These are phyloP conservation scores for Entonaema liquescens DNA, from an alignment of 495 filamentous ascomycete species.

Conservation along the genomic window DNA sequence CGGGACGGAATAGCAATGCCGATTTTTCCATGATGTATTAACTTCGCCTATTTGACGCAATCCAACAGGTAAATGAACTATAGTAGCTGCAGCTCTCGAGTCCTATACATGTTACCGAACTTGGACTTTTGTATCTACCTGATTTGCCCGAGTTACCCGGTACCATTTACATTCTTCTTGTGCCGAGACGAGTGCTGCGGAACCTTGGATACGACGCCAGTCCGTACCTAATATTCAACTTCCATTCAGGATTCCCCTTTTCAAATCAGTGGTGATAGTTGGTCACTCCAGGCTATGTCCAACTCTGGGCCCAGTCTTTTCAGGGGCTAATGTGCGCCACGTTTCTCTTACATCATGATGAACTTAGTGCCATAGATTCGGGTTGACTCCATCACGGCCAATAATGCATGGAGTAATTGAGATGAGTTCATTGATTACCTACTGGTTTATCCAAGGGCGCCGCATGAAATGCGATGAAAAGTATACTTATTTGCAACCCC, in stretches of 20 bases:
- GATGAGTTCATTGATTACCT: constrained; percentile 8
- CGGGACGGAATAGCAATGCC: too few relatives aligned
- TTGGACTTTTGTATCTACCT: too few relatives aligned
- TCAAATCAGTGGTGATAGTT: too few relatives aligned
- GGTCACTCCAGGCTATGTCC: too few relatives aligned
- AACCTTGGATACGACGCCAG: background rate
- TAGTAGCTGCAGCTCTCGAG: too few relatives aligned
- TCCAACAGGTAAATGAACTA: too few relatives aligned
- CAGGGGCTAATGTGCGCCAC: background rate
- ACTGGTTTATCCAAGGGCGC: background rate
- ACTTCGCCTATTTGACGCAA: too few relatives aligned
- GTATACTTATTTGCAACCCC: background rate
- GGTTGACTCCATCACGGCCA: background rate
- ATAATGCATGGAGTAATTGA: background rate
- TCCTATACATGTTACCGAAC: too few relatives aligned
- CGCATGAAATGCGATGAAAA: background rate
- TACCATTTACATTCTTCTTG: background rate
- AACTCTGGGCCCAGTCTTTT: background rate
- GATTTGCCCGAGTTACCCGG: background rate
- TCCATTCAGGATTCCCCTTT: too few relatives aligned
- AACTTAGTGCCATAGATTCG: background rate
- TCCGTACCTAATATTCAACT: too few relatives aligned
- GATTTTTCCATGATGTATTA: too few relatives aligned
- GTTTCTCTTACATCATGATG: constrained; percentile 1
- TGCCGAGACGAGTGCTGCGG: background rate